Evolutionary conservation across 2,329 filamentous ascomycete species (phyloP), one percentile per base, ranked within the genome.

Genomic region (Fusarium avenaceum): DNA sequence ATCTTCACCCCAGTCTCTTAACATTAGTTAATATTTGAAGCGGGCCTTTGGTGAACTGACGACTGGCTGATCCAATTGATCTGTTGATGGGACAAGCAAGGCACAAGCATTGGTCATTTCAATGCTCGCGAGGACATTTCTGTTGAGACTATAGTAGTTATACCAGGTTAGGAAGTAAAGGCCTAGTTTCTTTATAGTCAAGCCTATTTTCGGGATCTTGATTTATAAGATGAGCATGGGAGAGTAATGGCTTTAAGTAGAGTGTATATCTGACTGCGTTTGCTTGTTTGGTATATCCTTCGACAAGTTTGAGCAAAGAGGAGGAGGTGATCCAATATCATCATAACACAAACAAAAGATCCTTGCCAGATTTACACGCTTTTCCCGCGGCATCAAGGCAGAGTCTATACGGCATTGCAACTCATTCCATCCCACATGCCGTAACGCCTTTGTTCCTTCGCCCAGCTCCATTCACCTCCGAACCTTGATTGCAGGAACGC

Each of bases 291-390:
- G 42, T 49, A 53, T 53, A 46, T 43, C 28, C 51, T 39, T 35
- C 28, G 33, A 69, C 65, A 69, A 63, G 62, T 40, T 62, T 24
- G 42, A 53, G 58, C 61, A 58, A 69, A 63, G 65, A 28, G 57
- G 56, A 69, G 56, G 24, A 50, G 42, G 43, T 50, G 56, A 63
- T 61, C 45, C 52, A 38, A 55, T 63, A 69, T 67, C 57, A 52
- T 55, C 57, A 52, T 55, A 49, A 46, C 69, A 63, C 66, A 69
- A 62, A 67, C 66, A 69, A 62, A 57, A 63, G 52, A 51, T 57
- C 19, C 32, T 56, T 49, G 35, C 32, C 28, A 42, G 51, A 40
- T 62, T 47, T 51, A 67, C 61, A 57, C 38, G 20, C 52, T 40
- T 62, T 61, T 51, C 40, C 51, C 57, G 43, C 63, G 52, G 39